Percentiles rank a stretch among this genome's conserved stretches.
These are phyloP conservation scores for Geranium brycei DNA, from an alignment of 345 rosid species.

Conservation along the genomic window DNA sequence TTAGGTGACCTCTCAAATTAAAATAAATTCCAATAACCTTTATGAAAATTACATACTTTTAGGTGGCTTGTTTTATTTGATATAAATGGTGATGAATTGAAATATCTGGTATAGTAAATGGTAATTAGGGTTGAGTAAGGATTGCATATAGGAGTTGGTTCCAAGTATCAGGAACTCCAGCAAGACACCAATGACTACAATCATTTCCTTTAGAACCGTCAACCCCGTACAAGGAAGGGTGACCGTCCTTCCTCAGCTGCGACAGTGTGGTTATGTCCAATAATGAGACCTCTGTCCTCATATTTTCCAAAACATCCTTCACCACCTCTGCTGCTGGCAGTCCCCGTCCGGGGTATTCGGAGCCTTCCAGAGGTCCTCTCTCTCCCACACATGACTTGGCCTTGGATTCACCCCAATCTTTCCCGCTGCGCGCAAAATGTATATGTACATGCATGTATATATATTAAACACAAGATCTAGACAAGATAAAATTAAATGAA, in stretches of 20 bases:
- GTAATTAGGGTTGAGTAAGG: not conserved
- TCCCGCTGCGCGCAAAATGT: not conserved
- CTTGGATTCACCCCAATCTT: not conserved
- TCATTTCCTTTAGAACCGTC: constrained; percentile 22
- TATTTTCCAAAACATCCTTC: not conserved
- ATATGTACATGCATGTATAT: too few species aligned
- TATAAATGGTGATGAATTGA: too few species aligned
- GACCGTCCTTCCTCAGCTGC: constrained; percentile 59
- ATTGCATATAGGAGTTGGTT: not conserved
- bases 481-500: too few species aligned
- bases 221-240: constrained; percentile 48
- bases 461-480: too few species aligned
- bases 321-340: not conserved
- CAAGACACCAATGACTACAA: not conserved
- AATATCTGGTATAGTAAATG: too few species aligned
- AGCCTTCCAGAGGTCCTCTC: not conserved
- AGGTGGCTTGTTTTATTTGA: too few species aligned
- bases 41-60: too few species aligned
- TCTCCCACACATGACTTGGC: not conserved
- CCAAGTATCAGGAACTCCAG: not conserved
- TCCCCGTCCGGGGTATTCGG: not conserved
- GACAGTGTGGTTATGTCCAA: constrained; percentile 15
- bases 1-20: too few species aligned
- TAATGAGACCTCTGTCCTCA: not conserved
- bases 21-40: too few species aligned